Percentiles rank a stretch among this genome's conserved stretches.
Evolutionary conservation across 768 basidiomycete species (phyloP).

Genomic region (Termitomyces sp.): DNA sequence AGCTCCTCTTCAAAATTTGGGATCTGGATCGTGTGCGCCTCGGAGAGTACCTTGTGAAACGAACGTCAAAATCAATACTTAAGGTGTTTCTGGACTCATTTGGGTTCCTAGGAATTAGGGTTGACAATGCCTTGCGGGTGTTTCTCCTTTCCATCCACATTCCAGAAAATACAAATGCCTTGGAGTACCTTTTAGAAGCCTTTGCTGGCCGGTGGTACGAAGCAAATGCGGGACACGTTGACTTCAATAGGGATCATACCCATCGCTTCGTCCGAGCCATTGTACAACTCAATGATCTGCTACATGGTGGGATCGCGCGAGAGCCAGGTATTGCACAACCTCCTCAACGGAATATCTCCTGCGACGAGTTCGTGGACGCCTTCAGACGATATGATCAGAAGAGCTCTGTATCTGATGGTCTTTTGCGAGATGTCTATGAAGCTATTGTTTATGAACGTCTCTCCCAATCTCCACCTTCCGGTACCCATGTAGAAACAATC

Average conservation of each 20-base stretch:
- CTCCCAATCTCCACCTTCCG: conserved; percentile 56
- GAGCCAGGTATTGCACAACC: conserved; percentile 51
- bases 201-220: conserved; percentile 91
- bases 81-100: conserved; percentile 86
- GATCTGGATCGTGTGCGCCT: conserved; percentile 81
- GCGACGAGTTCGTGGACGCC: conserved; percentile 77
- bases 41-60: conserved; percentile 77
- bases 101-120: conserved; percentile 73
- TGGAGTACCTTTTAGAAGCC: conserved; percentile 73
- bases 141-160: conserved; percentile 80
- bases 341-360: conserved; percentile 54
- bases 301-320: conserved; percentile 70
- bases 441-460: conserved; percentile 72
- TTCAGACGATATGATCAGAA: conserved; percentile 77
- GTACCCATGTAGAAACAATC: conserved; percentile 47
- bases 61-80: conserved; percentile 68
- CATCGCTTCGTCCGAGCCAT: conserved; percentile 73
- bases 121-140: conserved; percentile 85
- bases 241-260: conserved; percentile 80
- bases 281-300: conserved; percentile 81
- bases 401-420: conserved; percentile 64
- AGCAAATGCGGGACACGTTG: conserved; percentile 71
- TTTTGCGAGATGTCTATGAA: conserved; percentile 71
- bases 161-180: conserved; percentile 32
- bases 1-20: conserved; percentile 72